Conservation (phyloP, 176 grass and related monocot genomes). For the Musa beccarii region DNA sequence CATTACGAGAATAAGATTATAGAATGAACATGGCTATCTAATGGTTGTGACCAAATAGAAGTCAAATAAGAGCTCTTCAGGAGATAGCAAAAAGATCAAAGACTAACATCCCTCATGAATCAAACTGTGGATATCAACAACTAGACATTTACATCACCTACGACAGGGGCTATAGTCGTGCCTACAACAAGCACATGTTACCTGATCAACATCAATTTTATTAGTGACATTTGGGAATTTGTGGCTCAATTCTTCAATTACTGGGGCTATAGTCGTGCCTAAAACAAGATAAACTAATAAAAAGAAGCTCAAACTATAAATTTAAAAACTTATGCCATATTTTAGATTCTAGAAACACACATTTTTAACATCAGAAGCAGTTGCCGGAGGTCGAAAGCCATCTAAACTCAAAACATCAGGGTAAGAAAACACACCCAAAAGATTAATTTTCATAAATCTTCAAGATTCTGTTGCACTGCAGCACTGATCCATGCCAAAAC, state of each 20-base stretch:
- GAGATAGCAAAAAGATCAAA: not conserved
- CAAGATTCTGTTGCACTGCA: not conserved
- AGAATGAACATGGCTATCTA: no score
- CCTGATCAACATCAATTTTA: slow-evolving; percentile 50
- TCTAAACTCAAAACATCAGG: not conserved
- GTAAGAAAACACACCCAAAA: not conserved
- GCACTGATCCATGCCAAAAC: not conserved
- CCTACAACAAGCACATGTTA: slow-evolving; percentile 4
- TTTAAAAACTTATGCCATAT: not conserved
- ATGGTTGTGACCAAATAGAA: not conserved
- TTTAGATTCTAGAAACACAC: not conserved
- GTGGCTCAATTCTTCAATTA: slow-evolving; percentile 34
- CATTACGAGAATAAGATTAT: not conserved
- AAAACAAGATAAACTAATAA: not conserved
- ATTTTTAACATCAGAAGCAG: not conserved
- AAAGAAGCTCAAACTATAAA: not conserved
- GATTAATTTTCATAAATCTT: not conserved
- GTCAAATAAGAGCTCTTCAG: not conserved
- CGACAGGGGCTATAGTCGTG: not conserved
- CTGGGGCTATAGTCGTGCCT: slow-evolving; percentile 35
- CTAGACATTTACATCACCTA: not conserved
- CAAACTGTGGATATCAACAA: not conserved
- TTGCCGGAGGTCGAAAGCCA: not conserved
- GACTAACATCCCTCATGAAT: not conserved
- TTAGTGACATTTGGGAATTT: slow-evolving; percentile 35